Base-by-base conservation (phyloP, 23 red algal genomes). In the Agarophyton chilense region DNA sequence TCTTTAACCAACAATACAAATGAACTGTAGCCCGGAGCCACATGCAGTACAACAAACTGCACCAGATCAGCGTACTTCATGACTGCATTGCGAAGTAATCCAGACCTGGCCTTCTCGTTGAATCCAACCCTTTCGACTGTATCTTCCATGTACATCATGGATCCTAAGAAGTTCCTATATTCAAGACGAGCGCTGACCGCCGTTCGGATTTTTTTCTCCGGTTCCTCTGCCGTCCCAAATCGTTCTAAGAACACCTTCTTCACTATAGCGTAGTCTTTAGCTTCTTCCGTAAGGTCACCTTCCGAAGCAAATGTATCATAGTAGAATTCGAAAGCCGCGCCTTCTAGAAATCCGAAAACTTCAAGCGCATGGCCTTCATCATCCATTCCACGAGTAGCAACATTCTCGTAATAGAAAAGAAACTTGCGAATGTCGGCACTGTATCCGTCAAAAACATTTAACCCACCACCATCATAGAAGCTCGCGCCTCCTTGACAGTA, bases 261-360 rank as follows among this genome's bases (percentile, higher is more conserved):
- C 13, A 82, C 47, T 32, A 14, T 21, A 11, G 60, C 77, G 22
- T 62, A 62, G 53, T 41, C 6, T 33, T 60, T 29, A 10, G 10
- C 1, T 17, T 31, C 77, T 4, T 82, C 77, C 19, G 28, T 56
- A 29, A 55, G 77, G 0, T 21, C 35, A 5, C 77, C 77, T 8
- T 82, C 26, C 29, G 19, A 82, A 29, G 77, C 46, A 36, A 61
- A 82, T 58, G 0, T 28, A 7, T 82, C 77, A 57, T 82, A 82
- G 50, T 82, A 82, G 34, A 82, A 82, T 19, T 82, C 43, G 28
- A 62, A 82, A 34, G 46, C 55, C 17, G n/a, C 77, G 2, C 77
- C 77, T 11, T 28, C 77, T 26, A 58, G 50, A 16, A 61, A 0
- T 19, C 77, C 10, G 4, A 82, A 33, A 33, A 82, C 50, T 19